Conservation (phyloP, 148 eudicot genomes). For the Heliosperma pusillum region DNA sequence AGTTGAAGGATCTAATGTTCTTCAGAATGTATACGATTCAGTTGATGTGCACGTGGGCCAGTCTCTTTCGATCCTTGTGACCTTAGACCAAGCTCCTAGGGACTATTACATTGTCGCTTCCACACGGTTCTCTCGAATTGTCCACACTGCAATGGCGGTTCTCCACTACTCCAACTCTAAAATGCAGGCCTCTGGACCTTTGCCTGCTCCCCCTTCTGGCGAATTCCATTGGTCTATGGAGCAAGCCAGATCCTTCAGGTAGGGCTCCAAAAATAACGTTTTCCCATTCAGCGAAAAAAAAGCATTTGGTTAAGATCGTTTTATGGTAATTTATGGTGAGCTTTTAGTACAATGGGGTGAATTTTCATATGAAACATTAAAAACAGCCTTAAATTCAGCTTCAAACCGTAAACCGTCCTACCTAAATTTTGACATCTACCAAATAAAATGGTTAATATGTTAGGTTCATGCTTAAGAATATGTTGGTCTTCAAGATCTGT, state of each 20-base stretch:
- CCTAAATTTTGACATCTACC: no score
- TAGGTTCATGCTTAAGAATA: constrained; percentile 45
- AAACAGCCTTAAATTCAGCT: no score
- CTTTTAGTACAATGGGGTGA: no score
- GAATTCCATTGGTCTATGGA: constrained; percentile 68
- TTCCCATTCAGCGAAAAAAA: no score
- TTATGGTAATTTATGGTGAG: neutral
- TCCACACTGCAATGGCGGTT: constrained; percentile 48
- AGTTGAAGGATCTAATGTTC: constrained; percentile 85
- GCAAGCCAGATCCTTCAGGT: constrained; percentile 94
- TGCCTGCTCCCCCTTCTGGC: constrained; percentile 60
- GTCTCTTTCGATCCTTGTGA: constrained; percentile 74
- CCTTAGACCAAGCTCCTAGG: constrained; percentile 71
- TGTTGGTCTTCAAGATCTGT: constrained; percentile 17
- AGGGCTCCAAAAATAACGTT: neutral
- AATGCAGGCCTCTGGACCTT: constrained; percentile 59
- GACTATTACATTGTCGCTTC: constrained; percentile 91
- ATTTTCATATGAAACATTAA: no score
- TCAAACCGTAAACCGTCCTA: no score
- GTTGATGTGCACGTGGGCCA: constrained; percentile 91
- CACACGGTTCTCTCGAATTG: constrained; percentile 52
- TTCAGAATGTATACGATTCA: constrained; percentile 66
- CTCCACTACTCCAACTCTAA: constrained; percentile 71
- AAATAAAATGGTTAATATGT: no score
- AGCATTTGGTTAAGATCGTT: neutral